Evolutionary conservation across 2,329 filamentous ascomycete species (phyloP), one percentile per base, ranked within the genome.

Genomic region (Scedosporium dehoogii): DNA sequence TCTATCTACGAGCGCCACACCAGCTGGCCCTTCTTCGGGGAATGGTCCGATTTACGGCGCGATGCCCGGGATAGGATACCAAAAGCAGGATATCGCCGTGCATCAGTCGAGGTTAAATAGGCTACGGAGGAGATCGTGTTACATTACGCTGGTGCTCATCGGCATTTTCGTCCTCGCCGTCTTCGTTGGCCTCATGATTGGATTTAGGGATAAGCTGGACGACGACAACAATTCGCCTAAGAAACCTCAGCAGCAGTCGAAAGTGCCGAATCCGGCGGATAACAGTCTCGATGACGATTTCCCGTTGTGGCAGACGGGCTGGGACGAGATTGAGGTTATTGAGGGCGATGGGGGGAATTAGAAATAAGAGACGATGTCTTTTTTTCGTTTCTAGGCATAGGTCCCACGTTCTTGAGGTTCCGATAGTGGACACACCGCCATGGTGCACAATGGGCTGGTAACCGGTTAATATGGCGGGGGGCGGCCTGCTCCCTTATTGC

Each of bases 131-230:
- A 55, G 48, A 23, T 61, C 59, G 18, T 61, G 59, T 16, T 61
- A 55, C 48, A 56, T 51, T 6, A 55, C 59, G 33, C 29, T 61
- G 3, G n/a, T 44, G 10, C 59, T 61, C 9, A 56, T 61, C 27
- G 59, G 59, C 7, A 23, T 61, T 18, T 61, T 61, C 48, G 7
- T 61, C 7, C 48, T 61, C 4, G 59, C 59, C 7, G 29, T 61
- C 21, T 61, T 61, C 18, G 59, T 61, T 0, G 59, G 59, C 18
- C 48, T 61, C 16, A 61, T 61, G 59, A 56, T 61, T 42, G 59
- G 59, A 33, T 61, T 61, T 23, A 55, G 59, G 46, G 59, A 56
- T n/a, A 61, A 61, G 33, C 48, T 61, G 12, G 59, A 61, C 48
- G 59, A 61, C 29, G 23, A 56, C 29, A 21, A 55, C 9, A 23